Base-by-base conservation (phyloP, 2,329 filamentous ascomycete genomes). In the Didymella sp. region DNA sequence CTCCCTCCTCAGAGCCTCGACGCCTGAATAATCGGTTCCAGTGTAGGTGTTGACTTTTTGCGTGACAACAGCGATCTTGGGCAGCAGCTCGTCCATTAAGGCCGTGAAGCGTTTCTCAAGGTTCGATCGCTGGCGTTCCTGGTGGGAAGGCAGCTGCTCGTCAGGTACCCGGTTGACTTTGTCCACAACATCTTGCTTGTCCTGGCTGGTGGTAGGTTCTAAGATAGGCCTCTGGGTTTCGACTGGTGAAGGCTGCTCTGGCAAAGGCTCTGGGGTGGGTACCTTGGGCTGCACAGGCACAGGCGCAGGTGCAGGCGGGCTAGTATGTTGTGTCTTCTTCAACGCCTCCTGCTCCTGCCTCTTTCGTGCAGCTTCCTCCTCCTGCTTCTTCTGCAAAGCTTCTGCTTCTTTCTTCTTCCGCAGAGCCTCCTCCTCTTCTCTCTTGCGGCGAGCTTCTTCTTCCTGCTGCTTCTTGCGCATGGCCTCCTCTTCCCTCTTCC, bases 11-110 rank as follows among this genome's bases (percentile, higher is more conserved):
- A 99, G 85, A 22, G 85, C 81, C 76, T 97, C 93, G 75, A 99
- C 98, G 40, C 89, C 87, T 1, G 90, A 90, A 80, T 98, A 99
- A 63, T 83, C 81, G n/a, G 81, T 83, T 17, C 95, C 95, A 2
- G 95, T 99, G 51, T 97, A 86, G 69, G 93, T 91, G 77, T 97
- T 99, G 77, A 99, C 85, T 57, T 90, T 89, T 73, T 95, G 91
- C 2, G 91, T 91, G 4, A 93, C 93, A 48, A 89, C 85, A 62
- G 96, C 89, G 42, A 96, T 84, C 67, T 94, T 92, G 28, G 89
- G 86, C 73, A 98, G 92, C 19, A 97, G 76, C 62, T 91, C 88
- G 79, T 99, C 95, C 91, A 98, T 96, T 73, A 96, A 80, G 54
- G 84, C 77, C 44, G 85, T 86, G 73, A 95, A 86, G 52, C 83